Evolutionary conservation across 495 filamentous ascomycete genomes (phyloP).

Genomic region (Tuber microsphaerosporum): DNA sequence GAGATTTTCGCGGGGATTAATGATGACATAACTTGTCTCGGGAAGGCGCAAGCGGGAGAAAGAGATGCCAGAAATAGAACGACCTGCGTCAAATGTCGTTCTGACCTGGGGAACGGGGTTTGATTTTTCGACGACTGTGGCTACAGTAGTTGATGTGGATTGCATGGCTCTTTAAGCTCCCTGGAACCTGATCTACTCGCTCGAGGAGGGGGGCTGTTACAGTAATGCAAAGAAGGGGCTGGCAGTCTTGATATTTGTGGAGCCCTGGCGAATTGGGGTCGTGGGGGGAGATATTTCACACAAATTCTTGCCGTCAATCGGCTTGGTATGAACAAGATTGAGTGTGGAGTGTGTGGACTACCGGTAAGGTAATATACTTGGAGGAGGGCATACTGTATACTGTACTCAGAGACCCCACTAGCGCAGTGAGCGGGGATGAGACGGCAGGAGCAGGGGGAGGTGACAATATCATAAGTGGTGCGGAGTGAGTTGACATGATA

Average conservation of each 20-base stretch:
- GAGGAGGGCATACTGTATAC: neutral
- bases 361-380: too few relatives aligned
- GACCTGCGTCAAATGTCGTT: neutral
- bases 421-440: neutral
- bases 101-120: neutral
- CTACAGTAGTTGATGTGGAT: neutral
- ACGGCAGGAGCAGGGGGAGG: neutral
- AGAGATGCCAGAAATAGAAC: neutral
- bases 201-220: neutral
- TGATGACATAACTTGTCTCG: neutral
- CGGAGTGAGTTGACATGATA: neutral
- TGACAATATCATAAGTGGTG: neutral
- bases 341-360: neutral
- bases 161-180: neutral
- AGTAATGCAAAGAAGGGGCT: neutral
- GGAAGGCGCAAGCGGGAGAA: neutral
- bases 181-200: neutral
- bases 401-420: neutral
- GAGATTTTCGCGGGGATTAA: constrained; percentile 4
- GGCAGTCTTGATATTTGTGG: neutral
- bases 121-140: neutral
- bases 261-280: neutral
- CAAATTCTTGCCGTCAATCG: neutral
- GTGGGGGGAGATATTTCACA: neutral
- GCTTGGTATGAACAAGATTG: neutral